These are phyloP conservation scores for Brassica napus DNA, from an alignment of 345 rosid species.

Conservation along the genomic window DNA sequence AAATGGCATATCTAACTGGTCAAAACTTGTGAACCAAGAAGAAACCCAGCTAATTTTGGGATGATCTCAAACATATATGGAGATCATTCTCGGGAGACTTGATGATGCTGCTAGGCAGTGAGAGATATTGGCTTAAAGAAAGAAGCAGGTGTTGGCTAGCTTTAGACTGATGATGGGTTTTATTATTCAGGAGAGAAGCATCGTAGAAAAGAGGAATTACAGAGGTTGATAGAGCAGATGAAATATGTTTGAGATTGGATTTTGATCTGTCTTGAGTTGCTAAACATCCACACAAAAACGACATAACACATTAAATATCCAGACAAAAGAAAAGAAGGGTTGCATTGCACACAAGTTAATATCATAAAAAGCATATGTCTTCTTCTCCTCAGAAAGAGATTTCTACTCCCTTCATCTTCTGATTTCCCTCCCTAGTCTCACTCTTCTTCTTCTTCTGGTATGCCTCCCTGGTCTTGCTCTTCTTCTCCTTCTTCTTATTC, in stretches of 20 bases:
- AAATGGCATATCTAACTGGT: too few relatives aligned
- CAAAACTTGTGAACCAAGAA: too few relatives aligned
- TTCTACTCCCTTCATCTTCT: not conserved
- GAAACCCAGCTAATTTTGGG: too few relatives aligned
- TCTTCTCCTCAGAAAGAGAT: not conserved
- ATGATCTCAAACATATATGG: too few relatives aligned
- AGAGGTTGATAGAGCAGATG: constrained; percentile 49
- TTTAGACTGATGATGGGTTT: constrained; percentile 63
- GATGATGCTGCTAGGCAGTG: too few relatives aligned
- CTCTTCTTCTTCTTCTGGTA: not conserved
- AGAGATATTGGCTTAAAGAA: constrained; percentile 38
- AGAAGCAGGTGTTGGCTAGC: constrained; percentile 73
- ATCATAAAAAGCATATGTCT: not conserved
- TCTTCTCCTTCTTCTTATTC: not conserved
- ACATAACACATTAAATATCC: not conserved
- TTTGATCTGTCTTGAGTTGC: not conserved
- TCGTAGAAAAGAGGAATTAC: constrained; percentile 47
- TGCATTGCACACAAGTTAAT: not conserved
- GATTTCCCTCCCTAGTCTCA: not conserved
- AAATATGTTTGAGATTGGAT: not conserved
- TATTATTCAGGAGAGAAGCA: constrained; percentile 73
- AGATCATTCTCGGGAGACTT: too few relatives aligned
- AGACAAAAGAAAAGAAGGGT: not conserved
- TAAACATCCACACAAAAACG: not conserved
- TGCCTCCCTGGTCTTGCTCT: not conserved